Base-by-base conservation (phyloP, 2,329 filamentous ascomycete genomes). In the Fusarium odoratissimum region DNA sequence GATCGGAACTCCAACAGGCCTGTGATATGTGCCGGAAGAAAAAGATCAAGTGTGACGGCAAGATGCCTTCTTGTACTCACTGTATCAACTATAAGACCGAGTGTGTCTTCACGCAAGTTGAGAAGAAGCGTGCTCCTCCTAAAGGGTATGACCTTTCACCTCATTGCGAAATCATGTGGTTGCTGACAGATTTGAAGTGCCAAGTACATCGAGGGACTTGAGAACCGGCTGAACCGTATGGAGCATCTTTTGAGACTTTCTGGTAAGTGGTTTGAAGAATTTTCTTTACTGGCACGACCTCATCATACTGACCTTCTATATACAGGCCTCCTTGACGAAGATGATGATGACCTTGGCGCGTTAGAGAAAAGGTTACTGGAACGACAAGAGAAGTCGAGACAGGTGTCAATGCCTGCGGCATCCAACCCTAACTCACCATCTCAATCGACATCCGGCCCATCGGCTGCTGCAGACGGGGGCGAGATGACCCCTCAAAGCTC, bases 71-170 rank as follows among this genome's bases (percentile, higher is more conserved):
- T 68, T 99, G 96, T 83, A 95, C 94, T 12, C 96, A 98, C 83
- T 99, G 95, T 82, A 92, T 93, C 81, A 98, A 98, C 82, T 98
- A 98, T 86, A 98, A 98, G 87, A 98, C 95, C 9, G 95, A 97
- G 77, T 99, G 95, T 82, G 90, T 97, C 76, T 98, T 98, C 80
- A 98, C 96, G 1, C 95, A 97, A 81, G 95, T 98, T 41, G 96
- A 99, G 85, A 99, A 99, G 91, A 99, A 99, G 88, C 90, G 96
- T 66, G 96, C 93, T 82, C 95, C 96, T 59, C 96, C 95, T 2
- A 99, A 98, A 87, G 95, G 96, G 95, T 97, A 88, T 89, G 59
- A 4, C 35, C 37, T 54, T 40, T 41, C 35, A 19, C 30, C 30
- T 30, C 7, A n/a, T 19, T 30, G 31, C 14, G 17, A 31, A 31